Evolutionary conservation across 225 moss, liverwort and hornwort genomes (phyloP), one percentile per base, ranked within the genome.

Genomic region (Sphagnum tenellum): DNA sequence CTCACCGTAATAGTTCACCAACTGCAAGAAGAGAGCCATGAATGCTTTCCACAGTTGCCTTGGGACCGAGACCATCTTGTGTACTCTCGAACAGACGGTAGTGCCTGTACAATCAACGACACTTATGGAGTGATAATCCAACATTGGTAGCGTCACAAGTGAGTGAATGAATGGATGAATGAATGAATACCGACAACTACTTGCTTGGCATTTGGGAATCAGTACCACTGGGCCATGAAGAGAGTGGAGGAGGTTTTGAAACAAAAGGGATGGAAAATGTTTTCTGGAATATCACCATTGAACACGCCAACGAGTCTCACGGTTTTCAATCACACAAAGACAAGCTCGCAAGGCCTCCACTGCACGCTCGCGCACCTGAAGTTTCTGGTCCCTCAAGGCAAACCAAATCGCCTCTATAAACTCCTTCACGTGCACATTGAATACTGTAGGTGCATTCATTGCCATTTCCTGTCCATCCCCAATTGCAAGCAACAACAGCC

Each of bases 301-400:
- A 60, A 93, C 96, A 29, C 96, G 92, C 96, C 96, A 98, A 62
- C 96, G 85, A 50, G 96, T 98, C 78, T 98, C 96, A 67, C 96
- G 81, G 71, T 90, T 98, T 52, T 98, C 92, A 66, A 98, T 98
- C 62, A 98, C 96, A 76, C 90, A 87, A 9, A 98, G 81, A 65
- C 96, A 98, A 57, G 89, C 93, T 69, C 89, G 78, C 57, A 98
- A 75, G 61, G 96, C 96, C 65, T 81, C 56, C 12, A 98, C 96
- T 60, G 96, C 96, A 66, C 79, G 69, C 63, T 98, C 93, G 72
- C 96, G 85, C 49, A 98, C 89, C 74, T 77, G 72, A 69, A 98
- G 62, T 72, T 89, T 98, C 9, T 84, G 82, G 77, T 98, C 96
- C 50, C 90, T 86, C 50, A 98, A 81, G 53, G 96, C 96, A 59